Evolutionary conservation across 306 rosid species (phyloP), one percentile per base, ranked within the genome.

Genomic region (Senna siamea): DNA sequence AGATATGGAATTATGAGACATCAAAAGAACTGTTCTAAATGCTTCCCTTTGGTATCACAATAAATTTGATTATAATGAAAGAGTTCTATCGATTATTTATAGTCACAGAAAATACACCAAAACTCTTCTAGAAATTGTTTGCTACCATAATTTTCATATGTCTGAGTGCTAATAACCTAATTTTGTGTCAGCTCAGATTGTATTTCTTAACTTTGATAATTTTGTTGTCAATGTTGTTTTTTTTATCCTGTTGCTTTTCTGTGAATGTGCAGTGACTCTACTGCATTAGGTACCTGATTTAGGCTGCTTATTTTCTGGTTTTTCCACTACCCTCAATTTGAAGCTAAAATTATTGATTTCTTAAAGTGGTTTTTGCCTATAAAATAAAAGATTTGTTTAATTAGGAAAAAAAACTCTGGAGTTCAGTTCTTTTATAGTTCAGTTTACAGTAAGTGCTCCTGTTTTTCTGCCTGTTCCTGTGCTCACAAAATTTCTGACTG

Each of bases 401-500:
- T 34, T 30, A 7, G 1, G 30, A 34, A 8, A 61, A 41, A 28
- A 19, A 61, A 12, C 50, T 76, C 47, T 76, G 47, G 35, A 59
- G 34, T 52, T 28, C 13, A 15, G 60, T 37, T 12, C 54, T 38
- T 61, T 17, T 70, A 32, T 75, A 46, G 35, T 81, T 69, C 46
- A 51, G 32, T 63, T 74, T 23, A 26, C 14, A 72, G 2, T 58
- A 18, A 40, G n/a, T 48, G 30, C 48, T 74, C 14, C 56, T n/a
- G 46, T 23, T 50, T 0, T 20, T 58, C 7, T 32, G 48, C 38
- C 44, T 68, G 61, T 54, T 46, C 53, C 50, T 61, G n/a, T 57
- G 67, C 77, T 41, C 28, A 59, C 73, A 51, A 51, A 34, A 28
- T 40, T 51, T 72, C 71, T 58, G 78, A 14, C 23, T 53, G 53